phyloP scores from a whole-genome alignment of 768 basidiomycete genomes.

The Suillus tomentosus region DNA sequence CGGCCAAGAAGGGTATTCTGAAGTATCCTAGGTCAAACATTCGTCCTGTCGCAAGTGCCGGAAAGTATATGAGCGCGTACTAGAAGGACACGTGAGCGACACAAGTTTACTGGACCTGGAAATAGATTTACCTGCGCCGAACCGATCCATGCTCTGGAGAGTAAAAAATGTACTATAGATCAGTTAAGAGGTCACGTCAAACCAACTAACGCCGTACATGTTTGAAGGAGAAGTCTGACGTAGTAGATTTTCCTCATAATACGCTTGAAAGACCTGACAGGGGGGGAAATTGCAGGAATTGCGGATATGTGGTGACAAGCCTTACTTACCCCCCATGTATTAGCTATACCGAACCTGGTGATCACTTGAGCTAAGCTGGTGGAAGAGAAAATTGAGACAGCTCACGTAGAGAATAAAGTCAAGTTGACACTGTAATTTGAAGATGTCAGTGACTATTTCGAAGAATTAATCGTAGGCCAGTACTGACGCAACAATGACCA shows the following conservation, averaged over 20 bases:
- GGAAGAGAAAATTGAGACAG: conserved; percentile 3
- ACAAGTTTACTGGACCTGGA: conserved; percentile 3
- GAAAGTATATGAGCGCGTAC: conserved; percentile 65
- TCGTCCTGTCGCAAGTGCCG: conserved; percentile 63
- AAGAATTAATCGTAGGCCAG: not conserved
- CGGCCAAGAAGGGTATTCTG: conserved; percentile 47
- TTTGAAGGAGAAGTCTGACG: conserved; percentile 52
- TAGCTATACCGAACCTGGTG: conserved; percentile 65
- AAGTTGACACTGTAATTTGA: conserved; percentile 41
- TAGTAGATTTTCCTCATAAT: conserved; percentile 61
- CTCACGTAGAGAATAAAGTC: conserved; percentile 2
- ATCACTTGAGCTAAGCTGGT: not conserved
- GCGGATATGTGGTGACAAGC: not conserved
- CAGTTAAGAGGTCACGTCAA: not conserved
- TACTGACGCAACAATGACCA: conserved; percentile 31
- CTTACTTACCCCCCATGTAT: conserved; percentile 71
- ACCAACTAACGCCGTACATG: conserved; percentile 47
- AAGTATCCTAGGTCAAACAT: conserved; percentile 76
- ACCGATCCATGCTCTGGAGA: conserved; percentile 76
- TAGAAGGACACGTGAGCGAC: conserved; percentile 24
- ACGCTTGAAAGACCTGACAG: conserved; percentile 67
- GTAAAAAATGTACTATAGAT: not conserved
- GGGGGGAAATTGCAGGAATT: not conserved
- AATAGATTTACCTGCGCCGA: conserved; percentile 57
- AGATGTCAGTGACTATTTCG: conserved; percentile 26